These are phyloP conservation scores for Kodamaea laetipori DNA, from an alignment of 805 yeast species.

Conservation along the genomic window DNA sequence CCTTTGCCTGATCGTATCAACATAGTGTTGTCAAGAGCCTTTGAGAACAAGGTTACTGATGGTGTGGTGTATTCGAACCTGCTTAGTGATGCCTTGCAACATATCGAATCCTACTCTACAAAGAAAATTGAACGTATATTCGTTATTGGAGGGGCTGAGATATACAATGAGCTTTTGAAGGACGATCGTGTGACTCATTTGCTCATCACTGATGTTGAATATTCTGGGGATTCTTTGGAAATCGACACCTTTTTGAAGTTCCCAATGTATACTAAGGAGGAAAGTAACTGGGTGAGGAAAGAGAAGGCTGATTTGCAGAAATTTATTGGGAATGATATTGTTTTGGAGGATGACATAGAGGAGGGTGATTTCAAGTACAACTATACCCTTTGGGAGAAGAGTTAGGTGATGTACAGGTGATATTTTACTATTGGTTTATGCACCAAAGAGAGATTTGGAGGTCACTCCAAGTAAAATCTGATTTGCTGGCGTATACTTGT, in stretches of 20 bases:
- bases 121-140: slow-evolving; percentile 58
- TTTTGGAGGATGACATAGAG: slow-evolving; percentile 35
- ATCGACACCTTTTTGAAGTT: slow-evolving; percentile 74
- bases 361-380: slow-evolving; percentile 50
- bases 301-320: slow-evolving; percentile 36
- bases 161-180: slow-evolving; percentile 61
- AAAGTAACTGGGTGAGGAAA: slow-evolving; percentile 38
- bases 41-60: slow-evolving; percentile 19
- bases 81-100: slow-evolving; percentile 29
- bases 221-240: slow-evolving; percentile 32
- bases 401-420: too few relatives aligned
- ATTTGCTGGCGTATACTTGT: too few relatives aligned
- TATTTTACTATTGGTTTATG: background rate
- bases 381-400: slow-evolving; percentile 59
- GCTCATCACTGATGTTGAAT: slow-evolving; percentile 67
- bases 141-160: slow-evolving; percentile 91
- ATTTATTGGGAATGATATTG: slow-evolving; percentile 38
- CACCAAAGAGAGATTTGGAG: too few relatives aligned
- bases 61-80: slow-evolving; percentile 33
- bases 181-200: slow-evolving; percentile 52
- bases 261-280: slow-evolving; percentile 18
- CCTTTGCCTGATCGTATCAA: slow-evolving; percentile 80
- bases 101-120: slow-evolving; percentile 37
- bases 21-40: slow-evolving; percentile 65
- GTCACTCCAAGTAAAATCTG: too few relatives aligned